Evolutionary conservation across 208 protist genomes (phyloP).

Genomic region (Leishmania major): DNA sequence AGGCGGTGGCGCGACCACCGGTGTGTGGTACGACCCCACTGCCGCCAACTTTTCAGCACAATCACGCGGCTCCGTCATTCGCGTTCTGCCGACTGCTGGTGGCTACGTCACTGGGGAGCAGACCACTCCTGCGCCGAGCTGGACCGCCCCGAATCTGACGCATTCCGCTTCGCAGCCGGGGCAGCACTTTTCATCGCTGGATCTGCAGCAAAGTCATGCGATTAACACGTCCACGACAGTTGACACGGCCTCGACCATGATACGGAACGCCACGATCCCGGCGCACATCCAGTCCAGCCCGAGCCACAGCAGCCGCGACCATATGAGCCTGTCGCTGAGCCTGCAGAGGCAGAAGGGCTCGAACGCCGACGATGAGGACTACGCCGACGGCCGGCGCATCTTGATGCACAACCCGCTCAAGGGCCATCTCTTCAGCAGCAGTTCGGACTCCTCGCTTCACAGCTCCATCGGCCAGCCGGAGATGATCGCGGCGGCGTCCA

Average conservation of each 20-base stretch:
- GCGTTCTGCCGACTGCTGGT: slow-evolving; percentile 17
- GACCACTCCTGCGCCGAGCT: neutral
- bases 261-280: slow-evolving; percentile 22
- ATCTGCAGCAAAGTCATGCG: slow-evolving; percentile 18
- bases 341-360: slow-evolving; percentile 14
- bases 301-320: slow-evolving; percentile 21
- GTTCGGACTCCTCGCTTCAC: slow-evolving; percentile 25
- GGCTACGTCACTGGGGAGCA: neutral
- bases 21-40: slow-evolving; percentile 27
- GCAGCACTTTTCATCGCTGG: slow-evolving; percentile 14
- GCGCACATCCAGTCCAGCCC: slow-evolving; percentile 25
- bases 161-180: slow-evolving; percentile 11
- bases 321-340: slow-evolving; percentile 17
- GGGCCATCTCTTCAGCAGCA: slow-evolving; percentile 22
- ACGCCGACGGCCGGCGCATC: slow-evolving; percentile 21
- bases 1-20: neutral
- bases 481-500: slow-evolving; percentile 5
- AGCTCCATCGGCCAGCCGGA: slow-evolving; percentile 8
- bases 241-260: slow-evolving; percentile 12
- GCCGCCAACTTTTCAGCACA: slow-evolving; percentile 6
- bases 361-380: slow-evolving; percentile 20
- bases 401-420: slow-evolving; percentile 37
- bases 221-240: slow-evolving; percentile 10
- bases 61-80: slow-evolving; percentile 10
- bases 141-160: neutral